These are phyloP conservation scores for Phanerochaete carnosa DNA, from an alignment of 768 basidiomycete species.

Conservation along the genomic window DNA sequence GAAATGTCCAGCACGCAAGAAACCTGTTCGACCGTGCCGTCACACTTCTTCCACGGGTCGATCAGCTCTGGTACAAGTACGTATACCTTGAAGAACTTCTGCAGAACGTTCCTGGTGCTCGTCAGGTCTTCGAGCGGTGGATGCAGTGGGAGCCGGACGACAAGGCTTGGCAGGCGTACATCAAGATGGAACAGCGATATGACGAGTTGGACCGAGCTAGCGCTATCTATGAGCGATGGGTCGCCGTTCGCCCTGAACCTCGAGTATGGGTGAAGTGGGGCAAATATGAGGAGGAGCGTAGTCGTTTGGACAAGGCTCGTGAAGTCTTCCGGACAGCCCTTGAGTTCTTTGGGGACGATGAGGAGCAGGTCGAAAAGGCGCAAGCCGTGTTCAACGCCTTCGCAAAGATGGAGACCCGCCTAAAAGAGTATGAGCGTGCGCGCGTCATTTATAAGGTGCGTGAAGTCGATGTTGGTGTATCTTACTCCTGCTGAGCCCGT, in stretches of 20 bases:
- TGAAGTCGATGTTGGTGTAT: slow-evolving; percentile 1
- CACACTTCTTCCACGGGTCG: slow-evolving; percentile 92
- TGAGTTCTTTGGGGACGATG: slow-evolving; percentile 62
- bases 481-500: neutral
- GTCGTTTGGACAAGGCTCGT: slow-evolving; percentile 57
- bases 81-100: slow-evolving; percentile 97
- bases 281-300: slow-evolving; percentile 61
- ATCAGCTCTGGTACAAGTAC: slow-evolving; percentile 99
- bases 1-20: slow-evolving; percentile 95
- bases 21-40: slow-evolving; percentile 98
- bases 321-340: slow-evolving; percentile 67
- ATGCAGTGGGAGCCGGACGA: slow-evolving; percentile 99
- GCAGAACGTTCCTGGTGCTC: slow-evolving; percentile 92
- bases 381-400: slow-evolving; percentile 92
- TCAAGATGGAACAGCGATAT: slow-evolving; percentile 96
- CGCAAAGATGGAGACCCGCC: slow-evolving; percentile 94
- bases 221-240: slow-evolving; percentile 89
- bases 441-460: slow-evolving; percentile 94
- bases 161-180: slow-evolving; percentile 99
- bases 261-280: slow-evolving; percentile 67
- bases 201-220: slow-evolving; percentile 90
- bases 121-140: slow-evolving; percentile 99
- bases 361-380: slow-evolving; percentile 68
- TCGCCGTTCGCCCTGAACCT: slow-evolving; percentile 65
- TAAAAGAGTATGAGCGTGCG: slow-evolving; percentile 96